Base-by-base conservation (phyloP, 257 asterid species). In the Mentha longifolia region DNA sequence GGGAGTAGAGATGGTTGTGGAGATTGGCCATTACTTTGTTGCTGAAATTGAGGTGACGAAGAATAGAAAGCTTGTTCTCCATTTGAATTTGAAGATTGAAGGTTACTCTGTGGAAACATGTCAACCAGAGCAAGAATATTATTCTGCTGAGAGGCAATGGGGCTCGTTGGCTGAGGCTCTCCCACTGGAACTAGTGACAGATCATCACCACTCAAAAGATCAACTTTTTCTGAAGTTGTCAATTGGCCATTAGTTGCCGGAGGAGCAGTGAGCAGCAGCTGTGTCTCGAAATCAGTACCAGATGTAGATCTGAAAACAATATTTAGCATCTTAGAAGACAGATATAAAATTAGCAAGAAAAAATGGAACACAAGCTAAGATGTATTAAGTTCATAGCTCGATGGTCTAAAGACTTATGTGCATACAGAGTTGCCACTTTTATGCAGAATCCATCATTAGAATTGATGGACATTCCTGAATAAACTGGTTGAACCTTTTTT, bases 161-260 rank as follows among this genome's bases (percentile, higher is more conserved):
- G 91, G 72, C 87, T 86, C 35, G 76, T 82, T 16, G 91, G 89
- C 83, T 89, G 96, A 67, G 95, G 88, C 78, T 80, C 90, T 58
- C 88, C 87, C 35, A 89, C 86, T 15, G 99, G 96, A 74, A 92
- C 99, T 74, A 92, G 87, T 59, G 98, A 97, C 85, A 89, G 61
- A 79, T 87, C 89, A 62, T 95, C 98, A 77, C 99, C 99, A 54
- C 98, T 95, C 81, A 95, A 85, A 74, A 95, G 98, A 86, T 95
- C 99, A 73, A 83, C 84, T 57, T 80, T 84, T 42, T 77, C 49
- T 47, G 89, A 86, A 54, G 95, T 79, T 65, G 88, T 66, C 71
- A 84, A 59, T 71, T 78, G 83, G 75, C 83, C 81, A 70, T 78
- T 81, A 71, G 82, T 69, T 68, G 85, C 63, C 10, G 88, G 92